Conservation (phyloP, 2,329 filamentous ascomycete species). For the Stenocarpella maydis region DNA sequence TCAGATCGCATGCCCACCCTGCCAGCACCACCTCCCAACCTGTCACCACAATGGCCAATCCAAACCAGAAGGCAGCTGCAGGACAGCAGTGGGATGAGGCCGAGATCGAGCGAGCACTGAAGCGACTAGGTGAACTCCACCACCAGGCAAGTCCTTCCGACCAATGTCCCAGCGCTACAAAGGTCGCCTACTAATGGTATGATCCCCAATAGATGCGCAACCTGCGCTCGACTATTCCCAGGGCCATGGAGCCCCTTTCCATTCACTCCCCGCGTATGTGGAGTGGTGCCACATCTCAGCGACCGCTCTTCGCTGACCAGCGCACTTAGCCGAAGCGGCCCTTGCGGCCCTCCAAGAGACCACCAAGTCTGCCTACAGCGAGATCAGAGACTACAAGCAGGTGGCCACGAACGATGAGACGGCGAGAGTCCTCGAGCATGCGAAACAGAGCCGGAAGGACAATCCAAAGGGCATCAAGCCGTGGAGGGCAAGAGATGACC, state of each 20-base stretch:
- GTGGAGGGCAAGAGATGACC: slow-evolving; percentile 67
- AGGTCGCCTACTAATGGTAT: slow-evolving; percentile 5
- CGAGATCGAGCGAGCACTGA: slow-evolving; percentile 57
- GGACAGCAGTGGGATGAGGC: slow-evolving; percentile 56
- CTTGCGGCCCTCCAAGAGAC: slow-evolving; percentile 58
- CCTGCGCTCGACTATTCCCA: slow-evolving; percentile 58
- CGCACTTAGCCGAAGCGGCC: slow-evolving; percentile 56
- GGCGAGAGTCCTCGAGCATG: slow-evolving; percentile 60
- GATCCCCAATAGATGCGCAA: slow-evolving; percentile 43
- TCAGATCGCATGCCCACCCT: not conserved
- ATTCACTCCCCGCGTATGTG: slow-evolving; percentile 60
- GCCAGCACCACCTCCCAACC: not conserved
- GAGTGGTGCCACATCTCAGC: not conserved
- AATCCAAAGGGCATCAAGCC: slow-evolving; percentile 65
- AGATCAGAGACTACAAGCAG: slow-evolving; percentile 61
- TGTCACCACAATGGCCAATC: slow-evolving; percentile 8
- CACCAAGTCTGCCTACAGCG: slow-evolving; percentile 54
- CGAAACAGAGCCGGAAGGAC: slow-evolving; percentile 59
- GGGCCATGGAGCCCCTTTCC: slow-evolving; percentile 59
- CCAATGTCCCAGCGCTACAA: not conserved
- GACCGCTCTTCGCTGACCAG: slow-evolving; percentile 36
- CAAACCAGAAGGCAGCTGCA: slow-evolving; percentile 26
- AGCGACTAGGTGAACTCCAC: slow-evolving; percentile 62
- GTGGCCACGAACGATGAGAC: slow-evolving; percentile 57
- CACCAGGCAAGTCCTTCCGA: slow-evolving; percentile 53